A percentile compares a stretch with the other conserved stretches of the same genome.
phyloP scores from a whole-genome alignment of 2,329 filamentous ascomycete genomes.

The Fusarium equiseti region DNA sequence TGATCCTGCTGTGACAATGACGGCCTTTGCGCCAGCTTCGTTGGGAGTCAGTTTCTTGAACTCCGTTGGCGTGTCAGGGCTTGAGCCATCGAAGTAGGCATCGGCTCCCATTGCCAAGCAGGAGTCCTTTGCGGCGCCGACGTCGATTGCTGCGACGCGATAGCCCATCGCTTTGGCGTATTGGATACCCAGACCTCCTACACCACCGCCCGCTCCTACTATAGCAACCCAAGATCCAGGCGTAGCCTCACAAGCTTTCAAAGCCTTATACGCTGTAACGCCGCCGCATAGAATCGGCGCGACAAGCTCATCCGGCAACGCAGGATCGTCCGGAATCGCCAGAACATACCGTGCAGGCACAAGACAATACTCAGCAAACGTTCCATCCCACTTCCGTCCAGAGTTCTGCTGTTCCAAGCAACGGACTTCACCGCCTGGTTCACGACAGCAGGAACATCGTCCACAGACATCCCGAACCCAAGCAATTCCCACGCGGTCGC shows the following conservation, averaged over 20 bases:
- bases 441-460: slow-evolving; percentile 52
- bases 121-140: slow-evolving; percentile 48
- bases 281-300: slow-evolving; percentile 59
- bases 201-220: slow-evolving; percentile 56
- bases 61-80: not conserved
- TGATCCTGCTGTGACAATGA: slow-evolving; percentile 51
- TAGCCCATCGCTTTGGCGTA: slow-evolving; percentile 59
- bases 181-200: slow-evolving; percentile 55
- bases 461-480: slow-evolving; percentile 49
- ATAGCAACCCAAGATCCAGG: slow-evolving; percentile 55
- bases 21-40: slow-evolving; percentile 35
- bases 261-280: slow-evolving; percentile 58
- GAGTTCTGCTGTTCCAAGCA: slow-evolving; percentile 53
- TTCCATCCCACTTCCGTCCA: slow-evolving; percentile 52
- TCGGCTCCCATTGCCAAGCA: slow-evolving; percentile 52
- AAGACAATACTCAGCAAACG: slow-evolving; percentile 56
- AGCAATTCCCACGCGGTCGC: slow-evolving; percentile 28
- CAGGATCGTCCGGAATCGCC: slow-evolving; percentile 43
- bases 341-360: slow-evolving; percentile 53
- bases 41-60: slow-evolving; percentile 17
- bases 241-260: slow-evolving; percentile 50
- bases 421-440: slow-evolving; percentile 52
- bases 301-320: slow-evolving; percentile 50
- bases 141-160: slow-evolving; percentile 55
- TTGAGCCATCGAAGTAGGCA: slow-evolving; percentile 52